Evolutionary conservation across 2,329 filamentous ascomycete species (phyloP).

Genomic region (Trichophyton rubrum): DNA sequence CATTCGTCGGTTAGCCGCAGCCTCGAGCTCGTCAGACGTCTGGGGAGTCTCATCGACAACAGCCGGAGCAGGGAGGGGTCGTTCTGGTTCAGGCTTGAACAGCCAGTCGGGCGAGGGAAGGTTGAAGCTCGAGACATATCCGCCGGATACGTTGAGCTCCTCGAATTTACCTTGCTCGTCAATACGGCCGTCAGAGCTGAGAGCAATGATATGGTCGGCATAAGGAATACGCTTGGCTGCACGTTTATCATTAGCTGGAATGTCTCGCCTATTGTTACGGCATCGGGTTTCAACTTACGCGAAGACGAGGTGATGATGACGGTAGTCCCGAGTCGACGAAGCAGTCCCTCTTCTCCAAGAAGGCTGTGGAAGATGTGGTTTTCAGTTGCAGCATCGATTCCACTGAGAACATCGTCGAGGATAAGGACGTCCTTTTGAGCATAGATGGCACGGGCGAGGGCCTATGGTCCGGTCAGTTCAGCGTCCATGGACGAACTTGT

Average conservation of each 20-base stretch:
- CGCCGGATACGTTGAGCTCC: conserved; percentile 24
- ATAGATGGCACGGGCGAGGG: conserved; percentile 43
- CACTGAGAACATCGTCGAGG: conserved; percentile 42
- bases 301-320: conserved; percentile 31
- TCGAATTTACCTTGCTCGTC: conserved; percentile 32
- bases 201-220: conserved; percentile 32
- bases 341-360: conserved; percentile 35
- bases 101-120: conserved; percentile 24
- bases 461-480: conserved; percentile 14
- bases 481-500: neutral
- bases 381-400: conserved; percentile 39
- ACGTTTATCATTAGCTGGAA: conserved; percentile 8
- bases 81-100: conserved; percentile 10
- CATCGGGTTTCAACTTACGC: conserved; percentile 13
- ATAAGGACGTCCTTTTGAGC: conserved; percentile 37
- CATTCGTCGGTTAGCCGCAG: conserved; percentile 21
- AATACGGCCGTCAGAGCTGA: conserved; percentile 28
- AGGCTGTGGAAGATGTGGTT: conserved; percentile 38
- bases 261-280: neutral
- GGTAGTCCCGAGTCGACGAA: conserved; percentile 30
- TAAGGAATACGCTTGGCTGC: conserved; percentile 30
- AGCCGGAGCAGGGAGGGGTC: neutral
- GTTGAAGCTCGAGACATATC: conserved; percentile 32
- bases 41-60: conserved; percentile 2
- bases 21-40: conserved; percentile 16